Evolutionary conservation across 139 green algal genomes (phyloP).

Genomic region (Tetradesmus lagerheimii): DNA sequence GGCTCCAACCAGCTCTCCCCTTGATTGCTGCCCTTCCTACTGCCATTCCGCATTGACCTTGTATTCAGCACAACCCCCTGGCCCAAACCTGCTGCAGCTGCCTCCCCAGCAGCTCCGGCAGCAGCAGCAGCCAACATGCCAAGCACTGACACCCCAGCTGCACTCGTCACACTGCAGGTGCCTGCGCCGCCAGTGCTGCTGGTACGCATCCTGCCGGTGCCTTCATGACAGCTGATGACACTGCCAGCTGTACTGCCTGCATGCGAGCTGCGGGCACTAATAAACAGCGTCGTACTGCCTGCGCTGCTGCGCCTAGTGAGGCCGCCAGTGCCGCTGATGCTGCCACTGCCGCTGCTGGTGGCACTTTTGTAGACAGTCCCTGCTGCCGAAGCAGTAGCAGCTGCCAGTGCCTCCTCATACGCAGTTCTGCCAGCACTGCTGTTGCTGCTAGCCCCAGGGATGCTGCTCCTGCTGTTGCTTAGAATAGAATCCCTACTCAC

Average conservation of each 20-base stretch:
- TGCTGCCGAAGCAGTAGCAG: constrained; percentile 14
- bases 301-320: background rate
- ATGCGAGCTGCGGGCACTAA: background rate
- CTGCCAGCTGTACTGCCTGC: background rate
- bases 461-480: background rate
- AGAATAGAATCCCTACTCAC: background rate
- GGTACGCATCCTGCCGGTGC: background rate
- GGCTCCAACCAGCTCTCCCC: background rate
- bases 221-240: background rate
- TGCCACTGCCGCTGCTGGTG: background rate
- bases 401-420: background rate
- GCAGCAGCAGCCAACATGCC: constrained; percentile 21
- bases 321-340: background rate
- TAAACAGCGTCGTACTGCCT: background rate
- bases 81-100: background rate
- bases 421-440: background rate
- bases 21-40: background rate
- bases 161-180: background rate
- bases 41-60: background rate
- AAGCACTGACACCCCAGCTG: constrained; percentile 12
- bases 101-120: background rate
- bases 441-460: background rate
- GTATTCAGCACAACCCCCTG: background rate
- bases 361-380: background rate
- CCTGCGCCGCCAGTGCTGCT: background rate